Evolutionary conservation across 2,329 filamentous ascomycete species (phyloP), one percentile per base, ranked within the genome.

Genomic region (Monosporascus sp.): DNA sequence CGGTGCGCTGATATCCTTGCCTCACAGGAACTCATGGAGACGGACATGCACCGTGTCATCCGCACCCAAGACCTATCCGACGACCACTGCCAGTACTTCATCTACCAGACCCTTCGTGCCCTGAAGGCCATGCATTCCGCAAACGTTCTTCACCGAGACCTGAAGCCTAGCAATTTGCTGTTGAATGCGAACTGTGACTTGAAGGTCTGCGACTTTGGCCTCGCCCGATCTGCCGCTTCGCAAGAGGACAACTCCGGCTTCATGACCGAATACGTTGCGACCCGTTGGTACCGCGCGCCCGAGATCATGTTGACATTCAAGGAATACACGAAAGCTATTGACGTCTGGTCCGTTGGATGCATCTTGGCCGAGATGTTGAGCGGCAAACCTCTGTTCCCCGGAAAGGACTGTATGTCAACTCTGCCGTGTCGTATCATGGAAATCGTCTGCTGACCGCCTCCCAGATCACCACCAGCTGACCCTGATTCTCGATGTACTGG

Each of bases 221-320:
- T 99, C 53, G 94, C 94, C 48, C 87, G 92, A 67, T 97, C 93
- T 9, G 94, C 94, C 14, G 94, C 94, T 8, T 97, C 93, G 9
- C 95, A 95, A 62, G 94, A 99, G 68, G 94, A 99, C 73, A 99
- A 99, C 75, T 97, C 93, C n/a, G 94, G 94, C 22, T 99, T 99
- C 83, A 99, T 99, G 94, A 99, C 94, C 17, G 94, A 99, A 95
- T 99, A 99, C 70, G 94, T 99, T 53, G 94, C 94, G 49, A 99
- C 94, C 47, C 87, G 94, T 66, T 99, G 94, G 94, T 99, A 99
- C 75, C 91, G 94, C 73, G 94, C 94, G 6, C 94, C 94, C 3
- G 94, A 99, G 72, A 99, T 99, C 72, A 99, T 99, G 94, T 87
- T 99, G 76, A 99, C 94, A 14, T 99, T 97, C 80, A 97, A 99